Conservation (phyloP, 1,284 basidiomycete genomes). For the Puccinia horiana region DNA sequence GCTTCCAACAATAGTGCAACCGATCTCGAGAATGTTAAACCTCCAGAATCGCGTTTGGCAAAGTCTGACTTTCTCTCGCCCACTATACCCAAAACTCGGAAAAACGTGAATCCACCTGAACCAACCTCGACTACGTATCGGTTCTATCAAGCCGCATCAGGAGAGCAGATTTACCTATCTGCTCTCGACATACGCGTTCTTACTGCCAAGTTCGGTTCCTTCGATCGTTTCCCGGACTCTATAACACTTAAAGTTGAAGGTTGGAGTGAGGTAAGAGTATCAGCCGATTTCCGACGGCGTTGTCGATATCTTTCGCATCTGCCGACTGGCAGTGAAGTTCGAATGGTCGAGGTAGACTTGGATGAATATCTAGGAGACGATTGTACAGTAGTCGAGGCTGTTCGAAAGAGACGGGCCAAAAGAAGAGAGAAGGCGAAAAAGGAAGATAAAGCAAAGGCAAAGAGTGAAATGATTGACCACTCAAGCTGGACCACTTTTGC, state of each 20-base stretch:
- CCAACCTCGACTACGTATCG: constrained; percentile 66
- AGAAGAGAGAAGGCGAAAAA: constrained; percentile 30
- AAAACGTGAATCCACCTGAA: constrained; percentile 56
- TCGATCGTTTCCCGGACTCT: constrained; percentile 78
- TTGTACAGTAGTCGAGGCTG: constrained; percentile 75
- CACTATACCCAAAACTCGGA: constrained; percentile 53
- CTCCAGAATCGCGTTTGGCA: constrained; percentile 52
- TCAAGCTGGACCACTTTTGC: background rate
- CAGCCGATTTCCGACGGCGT: constrained; percentile 86
- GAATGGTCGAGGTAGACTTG: constrained; percentile 88
- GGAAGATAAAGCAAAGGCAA: constrained; percentile 42
- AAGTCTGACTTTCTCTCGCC: constrained; percentile 55
- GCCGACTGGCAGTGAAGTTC: constrained; percentile 86
- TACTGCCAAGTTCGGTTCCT: constrained; percentile 77
- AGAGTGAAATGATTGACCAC: constrained; percentile 34
- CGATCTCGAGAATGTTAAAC: constrained; percentile 63
- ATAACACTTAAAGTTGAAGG: constrained; percentile 78
- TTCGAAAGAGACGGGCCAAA: constrained; percentile 36
- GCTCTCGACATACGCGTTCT: constrained; percentile 94
- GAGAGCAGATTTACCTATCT: constrained; percentile 87
- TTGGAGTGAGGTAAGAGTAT: constrained; percentile 71
- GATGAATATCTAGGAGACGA: constrained; percentile 70
- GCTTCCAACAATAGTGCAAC: constrained; percentile 64
- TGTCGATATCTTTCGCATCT: constrained; percentile 94
- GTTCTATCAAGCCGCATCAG: constrained; percentile 92